phyloP scores from a whole-genome alignment of 1,139 yeast species.

The Geotrichum siamense region DNA sequence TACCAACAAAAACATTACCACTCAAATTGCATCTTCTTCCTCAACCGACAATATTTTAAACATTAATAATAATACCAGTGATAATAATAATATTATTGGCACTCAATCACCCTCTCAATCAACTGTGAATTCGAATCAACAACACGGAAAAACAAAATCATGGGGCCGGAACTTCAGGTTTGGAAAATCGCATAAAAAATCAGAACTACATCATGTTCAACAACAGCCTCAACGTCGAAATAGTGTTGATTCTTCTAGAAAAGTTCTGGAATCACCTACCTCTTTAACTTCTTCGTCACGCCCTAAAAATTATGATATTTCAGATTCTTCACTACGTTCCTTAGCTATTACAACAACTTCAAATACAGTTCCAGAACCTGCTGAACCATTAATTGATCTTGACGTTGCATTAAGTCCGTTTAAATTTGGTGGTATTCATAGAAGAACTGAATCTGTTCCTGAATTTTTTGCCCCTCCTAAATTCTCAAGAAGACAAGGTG shows the following conservation, averaged over 20 bases:
- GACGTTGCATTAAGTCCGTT: conserved; percentile 32
- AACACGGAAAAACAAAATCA: conserved; percentile 26
- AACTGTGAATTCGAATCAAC: conserved; percentile 3
- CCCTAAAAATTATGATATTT: neutral
- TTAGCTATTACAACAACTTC: conserved; percentile 15
- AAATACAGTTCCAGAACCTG: conserved; percentile 8
- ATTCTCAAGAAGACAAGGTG: neutral
- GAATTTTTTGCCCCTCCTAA: conserved; percentile 17
- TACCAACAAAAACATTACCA: too few relatives aligned
- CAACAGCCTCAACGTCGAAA: conserved; percentile 4
- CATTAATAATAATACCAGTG: neutral
- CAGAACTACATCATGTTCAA: neutral
- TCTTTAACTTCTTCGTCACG: neutral
- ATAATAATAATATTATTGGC: neutral
- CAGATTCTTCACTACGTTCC: conserved; percentile 9
- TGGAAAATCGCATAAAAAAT: conserved; percentile 20
- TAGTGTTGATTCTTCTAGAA: conserved; percentile 13
- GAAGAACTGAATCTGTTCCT: conserved; percentile 31
- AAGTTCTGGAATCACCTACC: conserved; percentile 4
- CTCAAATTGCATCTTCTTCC: conserved; percentile 1
- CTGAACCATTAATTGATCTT: conserved; percentile 28
- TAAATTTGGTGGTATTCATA: conserved; percentile 21
- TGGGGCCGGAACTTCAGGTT: conserved; percentile 28
- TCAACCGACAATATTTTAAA: neutral
- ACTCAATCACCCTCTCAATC: conserved; percentile 4